Base-by-base conservation (phyloP, 2,329 filamentous ascomycete genomes). In the Pseudogymnoascus sp. region DNA sequence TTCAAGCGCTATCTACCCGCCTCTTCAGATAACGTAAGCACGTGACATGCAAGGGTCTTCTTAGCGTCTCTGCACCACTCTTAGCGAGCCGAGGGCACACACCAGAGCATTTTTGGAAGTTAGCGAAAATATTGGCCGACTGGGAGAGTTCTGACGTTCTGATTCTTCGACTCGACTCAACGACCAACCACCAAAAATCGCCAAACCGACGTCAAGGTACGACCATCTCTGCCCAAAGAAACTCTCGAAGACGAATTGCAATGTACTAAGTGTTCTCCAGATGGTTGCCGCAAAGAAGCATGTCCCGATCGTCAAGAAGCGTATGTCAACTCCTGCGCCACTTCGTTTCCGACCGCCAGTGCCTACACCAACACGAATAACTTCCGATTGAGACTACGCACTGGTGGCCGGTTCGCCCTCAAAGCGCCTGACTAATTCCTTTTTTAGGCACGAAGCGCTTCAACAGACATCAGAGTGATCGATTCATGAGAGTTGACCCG, bases 281-380 rank as follows among this genome's bases (percentile, higher is more conserved):
- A 98, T 98, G 95, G 92, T 93, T 86, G 87, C 93, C 89, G 90
- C 93, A 83, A 96, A 96, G 90, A 96, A 96, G 87, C 95, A 98
- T 83, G 88, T 98, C 79, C 89, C 93, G 78, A 99, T 99, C 87
- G 91, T 99, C 79, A 99, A 99, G 92, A 99, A 99, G 92, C 92
- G 92, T 96, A 93, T 79, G 92, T 92, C 77, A 73, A 63, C 48
- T 68, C 67, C 36, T 19, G 8, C 48, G 61, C 14, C 61, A 23
- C 25, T 62, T 14, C 28, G 57, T 57, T 63, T 63, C n/a, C 63
- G 45, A 67, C 51, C 51, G 28, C 51, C 25, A 11, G 7, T 19
- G 28, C 34, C 51, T 21, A 57, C 51, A 57, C 28, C 8, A 57
- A 34, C n/a, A 57, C 28, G 28, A 57, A 57, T 31, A 57, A 7